phyloP scores from a whole-genome alignment of 2,329 filamentous ascomycete genomes.

The Cordyceps militaris region DNA sequence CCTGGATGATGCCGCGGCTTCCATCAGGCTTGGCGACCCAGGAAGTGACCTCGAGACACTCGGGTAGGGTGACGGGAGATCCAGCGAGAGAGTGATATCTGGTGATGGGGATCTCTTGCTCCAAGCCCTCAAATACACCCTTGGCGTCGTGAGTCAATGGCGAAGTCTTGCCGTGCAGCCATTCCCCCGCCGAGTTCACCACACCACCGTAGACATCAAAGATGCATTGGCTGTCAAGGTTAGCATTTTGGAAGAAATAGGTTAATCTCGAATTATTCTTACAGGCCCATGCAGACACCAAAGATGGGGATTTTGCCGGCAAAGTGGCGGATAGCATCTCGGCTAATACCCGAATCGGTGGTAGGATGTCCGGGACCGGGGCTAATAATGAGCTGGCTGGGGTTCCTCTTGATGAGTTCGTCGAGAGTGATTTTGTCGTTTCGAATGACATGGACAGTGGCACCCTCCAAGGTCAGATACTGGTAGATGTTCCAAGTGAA shows the following conservation, averaged over 20 bases:
- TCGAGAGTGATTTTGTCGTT: slow-evolving; percentile 89
- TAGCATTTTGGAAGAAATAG: neutral
- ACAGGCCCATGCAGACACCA: slow-evolving; percentile 98
- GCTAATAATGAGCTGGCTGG: slow-evolving; percentile 90
- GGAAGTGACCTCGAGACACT: slow-evolving; percentile 81
- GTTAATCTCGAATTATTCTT: slow-evolving; percentile 30
- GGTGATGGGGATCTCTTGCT: slow-evolving; percentile 78
- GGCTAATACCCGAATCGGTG: slow-evolving; percentile 88
- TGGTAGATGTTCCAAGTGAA: slow-evolving; percentile 99
- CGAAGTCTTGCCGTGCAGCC: slow-evolving; percentile 95
- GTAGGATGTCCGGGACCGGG: slow-evolving; percentile 90
- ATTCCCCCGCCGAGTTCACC: slow-evolving; percentile 89
- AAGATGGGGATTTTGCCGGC: slow-evolving; percentile 90
- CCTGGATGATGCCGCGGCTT: slow-evolving; percentile 86
- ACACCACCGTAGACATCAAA: slow-evolving; percentile 88
- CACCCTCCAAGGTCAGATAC: slow-evolving; percentile 93
- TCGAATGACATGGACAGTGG: slow-evolving; percentile 78
- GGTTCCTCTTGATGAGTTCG: slow-evolving; percentile 73
- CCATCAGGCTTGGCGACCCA: slow-evolving; percentile 75
- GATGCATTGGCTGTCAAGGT: slow-evolving; percentile 69
- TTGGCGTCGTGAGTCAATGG: slow-evolving; percentile 81
- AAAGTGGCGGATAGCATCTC: slow-evolving; percentile 84
- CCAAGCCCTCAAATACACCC: slow-evolving; percentile 81
- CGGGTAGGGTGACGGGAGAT: slow-evolving; percentile 77
- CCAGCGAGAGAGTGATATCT: slow-evolving; percentile 95